These are phyloP conservation scores for Hymenotorrendiella dingleyae DNA, from an alignment of 2,329 filamentous ascomycete genomes.

Conservation along the genomic window DNA sequence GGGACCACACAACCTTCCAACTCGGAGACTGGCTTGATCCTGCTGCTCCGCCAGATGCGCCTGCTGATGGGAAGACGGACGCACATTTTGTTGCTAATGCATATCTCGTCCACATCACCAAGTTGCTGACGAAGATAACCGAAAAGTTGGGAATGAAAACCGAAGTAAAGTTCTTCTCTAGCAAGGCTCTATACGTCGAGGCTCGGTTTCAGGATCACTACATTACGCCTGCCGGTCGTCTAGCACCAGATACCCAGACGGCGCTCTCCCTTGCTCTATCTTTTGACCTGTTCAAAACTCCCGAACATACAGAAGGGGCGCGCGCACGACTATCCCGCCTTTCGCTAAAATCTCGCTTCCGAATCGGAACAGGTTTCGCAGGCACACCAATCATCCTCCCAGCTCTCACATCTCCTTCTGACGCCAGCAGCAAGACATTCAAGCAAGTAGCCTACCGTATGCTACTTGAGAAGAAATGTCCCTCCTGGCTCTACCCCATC, in stretches of 20 bases:
- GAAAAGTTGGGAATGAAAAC: conserved; percentile 23
- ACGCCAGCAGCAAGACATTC: conserved; percentile 12
- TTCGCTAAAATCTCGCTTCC: conserved; percentile 16
- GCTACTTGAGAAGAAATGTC: conserved; percentile 32
- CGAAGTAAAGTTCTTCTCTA: conserved; percentile 22
- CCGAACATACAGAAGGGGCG: conserved; percentile 7
- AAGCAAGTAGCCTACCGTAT: conserved; percentile 32
- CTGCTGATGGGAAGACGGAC: conserved; percentile 36
- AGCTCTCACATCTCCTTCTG: conserved; percentile 7
- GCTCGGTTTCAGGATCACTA: conserved; percentile 27
- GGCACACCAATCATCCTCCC: conserved; percentile 25
- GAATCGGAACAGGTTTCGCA: conserved; percentile 28
- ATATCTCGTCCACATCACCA: conserved; percentile 40
- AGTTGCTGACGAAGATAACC: conserved; percentile 33
- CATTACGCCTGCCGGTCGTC: conserved; percentile 17
- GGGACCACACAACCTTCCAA: conserved; percentile 35
- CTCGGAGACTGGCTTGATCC: conserved; percentile 46
- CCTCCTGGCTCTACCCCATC: conserved; percentile 27
- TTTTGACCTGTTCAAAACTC: conserved; percentile 18
- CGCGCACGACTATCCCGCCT: conserved; percentile 18
- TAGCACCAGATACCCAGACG: conserved; percentile 27
- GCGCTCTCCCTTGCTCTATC: conserved; percentile 23
- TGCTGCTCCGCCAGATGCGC: conserved; percentile 35
- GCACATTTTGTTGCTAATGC: conserved; percentile 40
- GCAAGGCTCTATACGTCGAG: conserved; percentile 19